A percentile compares a stretch with the other conserved stretches of the same genome.
Conservation (phyloP, 805 yeast genomes). For the Schwanniomyces pseudopolymorphus region DNA sequence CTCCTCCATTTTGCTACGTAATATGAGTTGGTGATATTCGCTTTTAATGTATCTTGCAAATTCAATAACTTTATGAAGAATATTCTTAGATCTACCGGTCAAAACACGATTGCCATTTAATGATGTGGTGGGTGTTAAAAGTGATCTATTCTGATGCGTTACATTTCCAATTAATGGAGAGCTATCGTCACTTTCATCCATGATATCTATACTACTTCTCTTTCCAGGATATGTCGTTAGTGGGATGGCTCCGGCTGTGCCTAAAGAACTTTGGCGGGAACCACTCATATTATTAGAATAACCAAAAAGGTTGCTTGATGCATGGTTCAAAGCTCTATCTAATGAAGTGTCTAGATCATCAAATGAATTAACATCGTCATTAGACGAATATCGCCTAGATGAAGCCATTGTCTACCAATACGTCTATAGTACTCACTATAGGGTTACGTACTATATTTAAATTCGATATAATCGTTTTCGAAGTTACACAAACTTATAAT, state of each 20-base stretch:
- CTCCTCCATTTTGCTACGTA: conserved; percentile 10
- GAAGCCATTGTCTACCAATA: conserved; percentile 1
- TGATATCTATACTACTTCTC: conserved; percentile 24
- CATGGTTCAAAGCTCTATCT: conserved; percentile 61
- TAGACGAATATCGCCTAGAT: conserved; percentile 7
- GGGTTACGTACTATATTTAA: background rate
- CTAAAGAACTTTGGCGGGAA: conserved; percentile 27
- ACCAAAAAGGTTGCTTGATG: conserved; percentile 40
- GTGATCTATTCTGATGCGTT: conserved; percentile 16
- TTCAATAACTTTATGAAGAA: conserved; percentile 10
- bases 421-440: background rate
- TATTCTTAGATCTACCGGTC: conserved; percentile 8
- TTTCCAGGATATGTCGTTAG: conserved; percentile 17
- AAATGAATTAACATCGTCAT: conserved; percentile 33
- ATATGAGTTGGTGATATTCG: conserved; percentile 25
- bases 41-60: conserved; percentile 23
- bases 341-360: conserved; percentile 66
- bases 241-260: conserved; percentile 27
- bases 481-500: background rate
- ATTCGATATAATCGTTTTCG: background rate
- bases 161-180: conserved; percentile 28
- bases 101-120: conserved; percentile 10
- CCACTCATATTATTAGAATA: conserved; percentile 21
- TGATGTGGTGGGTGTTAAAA: conserved; percentile 20
- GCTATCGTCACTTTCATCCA: conserved; percentile 21